Percentiles rank a stretch among this genome's conserved stretches.
Conservation (phyloP, 768 basidiomycete genomes). For the Suillus paluster region DNA sequence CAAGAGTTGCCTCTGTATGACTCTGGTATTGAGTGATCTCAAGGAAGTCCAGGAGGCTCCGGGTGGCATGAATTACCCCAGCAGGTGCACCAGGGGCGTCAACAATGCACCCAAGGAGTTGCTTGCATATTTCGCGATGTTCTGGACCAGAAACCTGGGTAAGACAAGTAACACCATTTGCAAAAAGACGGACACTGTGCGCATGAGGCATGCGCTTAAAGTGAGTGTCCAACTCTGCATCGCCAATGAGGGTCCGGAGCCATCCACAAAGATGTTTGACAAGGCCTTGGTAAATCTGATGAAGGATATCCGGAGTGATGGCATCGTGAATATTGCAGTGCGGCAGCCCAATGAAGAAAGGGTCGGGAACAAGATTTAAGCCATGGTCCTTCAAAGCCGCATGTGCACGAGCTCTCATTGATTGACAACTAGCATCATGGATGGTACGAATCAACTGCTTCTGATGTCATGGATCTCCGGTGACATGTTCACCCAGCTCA, state of each 20-base stretch:
- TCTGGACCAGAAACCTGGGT: neutral
- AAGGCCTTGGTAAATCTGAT: constrained; percentile 41
- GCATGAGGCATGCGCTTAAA: neutral
- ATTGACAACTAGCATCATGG: neutral
- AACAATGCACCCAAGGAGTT: too few relatives aligned
- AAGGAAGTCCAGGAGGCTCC: too few relatives aligned
- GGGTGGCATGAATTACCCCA: too few relatives aligned
- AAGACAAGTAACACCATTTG: neutral
- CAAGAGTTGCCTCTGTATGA: too few relatives aligned
- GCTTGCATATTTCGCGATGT: neutral
- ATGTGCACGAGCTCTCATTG: neutral
- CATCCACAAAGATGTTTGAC: constrained; percentile 39
- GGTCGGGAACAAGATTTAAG: constrained; percentile 5
- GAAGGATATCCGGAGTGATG: constrained; percentile 40
- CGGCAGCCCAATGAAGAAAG: constrained; percentile 31
- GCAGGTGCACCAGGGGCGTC: too few relatives aligned
- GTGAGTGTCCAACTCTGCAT: neutral
- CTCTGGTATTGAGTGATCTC: too few relatives aligned
- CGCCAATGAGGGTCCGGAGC: constrained; percentile 7
- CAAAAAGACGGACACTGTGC: neutral
- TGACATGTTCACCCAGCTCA: too few relatives aligned
- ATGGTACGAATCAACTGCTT: neutral
- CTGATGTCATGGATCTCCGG: too few relatives aligned
- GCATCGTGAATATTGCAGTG: constrained; percentile 26
- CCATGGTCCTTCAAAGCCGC: neutral